phyloP scores from a whole-genome alignment of 495 filamentous ascomycete genomes.

The Saxophila tyrrhenica region DNA sequence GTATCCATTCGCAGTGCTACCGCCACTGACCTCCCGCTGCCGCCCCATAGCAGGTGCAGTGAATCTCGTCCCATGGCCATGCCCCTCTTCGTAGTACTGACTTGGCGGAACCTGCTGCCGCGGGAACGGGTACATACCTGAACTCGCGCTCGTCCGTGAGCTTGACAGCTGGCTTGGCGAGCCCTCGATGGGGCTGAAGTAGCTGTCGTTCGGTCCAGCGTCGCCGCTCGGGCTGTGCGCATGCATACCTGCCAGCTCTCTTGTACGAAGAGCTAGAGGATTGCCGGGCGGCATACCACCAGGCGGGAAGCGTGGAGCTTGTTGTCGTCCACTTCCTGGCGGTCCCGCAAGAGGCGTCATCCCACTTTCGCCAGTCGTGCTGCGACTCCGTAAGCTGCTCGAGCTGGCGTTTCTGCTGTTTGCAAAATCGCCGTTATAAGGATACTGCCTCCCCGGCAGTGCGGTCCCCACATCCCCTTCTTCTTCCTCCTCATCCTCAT shows the following conservation, averaged over 20 bases:
- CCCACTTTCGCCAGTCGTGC: slow-evolving; percentile 63
- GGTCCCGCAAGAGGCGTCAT: slow-evolving; percentile 36
- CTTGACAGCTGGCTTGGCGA: slow-evolving; percentile 41
- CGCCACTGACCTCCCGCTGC: slow-evolving; percentile 4
- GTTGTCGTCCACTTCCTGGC: slow-evolving; percentile 28
- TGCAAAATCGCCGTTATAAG: slow-evolving; percentile 15
- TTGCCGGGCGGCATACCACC: slow-evolving; percentile 41
- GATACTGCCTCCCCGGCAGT: neutral
- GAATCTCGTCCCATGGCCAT: slow-evolving; percentile 59
- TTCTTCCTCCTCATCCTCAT: slow-evolving; percentile 27
- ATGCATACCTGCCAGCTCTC: slow-evolving; percentile 20
- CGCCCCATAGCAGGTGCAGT: slow-evolving; percentile 80
- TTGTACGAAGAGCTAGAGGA: slow-evolving; percentile 52
- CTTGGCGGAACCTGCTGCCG: slow-evolving; percentile 30
- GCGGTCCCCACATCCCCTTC: neutral
- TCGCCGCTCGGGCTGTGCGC: neutral
- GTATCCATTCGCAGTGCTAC: slow-evolving; percentile 48
- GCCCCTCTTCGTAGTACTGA: slow-evolving; percentile 41
- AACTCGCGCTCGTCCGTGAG: slow-evolving; percentile 11
- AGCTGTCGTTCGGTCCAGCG: slow-evolving; percentile 48
- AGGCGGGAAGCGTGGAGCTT: slow-evolving; percentile 58
- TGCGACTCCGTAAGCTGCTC: slow-evolving; percentile 67
- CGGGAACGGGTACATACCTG: slow-evolving; percentile 35
- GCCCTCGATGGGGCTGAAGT: slow-evolving; percentile 81
- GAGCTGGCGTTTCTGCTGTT: slow-evolving; percentile 72